A percentile compares a stretch with the other conserved stretches of the same genome.
phyloP scores from a whole-genome alignment of 345 rosid genomes.

The Aethionema arabicum region DNA sequence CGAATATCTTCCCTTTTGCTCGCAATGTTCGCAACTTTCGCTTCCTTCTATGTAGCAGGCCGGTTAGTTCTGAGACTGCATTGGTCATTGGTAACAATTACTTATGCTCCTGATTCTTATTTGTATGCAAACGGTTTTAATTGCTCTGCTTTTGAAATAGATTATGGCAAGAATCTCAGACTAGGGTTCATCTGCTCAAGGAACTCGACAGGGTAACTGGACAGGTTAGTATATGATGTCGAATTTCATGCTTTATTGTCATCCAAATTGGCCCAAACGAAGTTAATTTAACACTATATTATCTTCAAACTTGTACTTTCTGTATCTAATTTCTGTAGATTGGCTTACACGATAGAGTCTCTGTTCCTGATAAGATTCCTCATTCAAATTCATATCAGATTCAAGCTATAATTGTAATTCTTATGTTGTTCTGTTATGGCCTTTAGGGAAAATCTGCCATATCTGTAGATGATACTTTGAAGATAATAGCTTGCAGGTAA shows the following conservation, averaged over 20 bases:
- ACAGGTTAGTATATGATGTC: conserved; percentile 50
- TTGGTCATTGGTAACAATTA: neutral
- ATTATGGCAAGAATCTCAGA: conserved; percentile 89
- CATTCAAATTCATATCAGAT: neutral
- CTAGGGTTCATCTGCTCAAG: conserved; percentile 64
- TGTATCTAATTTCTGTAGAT: neutral
- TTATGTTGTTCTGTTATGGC: conserved; percentile 10
- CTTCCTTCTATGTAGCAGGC: conserved; percentile 76
- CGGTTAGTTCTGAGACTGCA: conserved; percentile 46
- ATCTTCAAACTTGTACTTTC: neutral
- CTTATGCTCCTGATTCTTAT: conserved; percentile 4
- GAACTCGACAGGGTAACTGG: conserved; percentile 75
- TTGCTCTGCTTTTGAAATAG: conserved; percentile 38
- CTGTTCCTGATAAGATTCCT: neutral
- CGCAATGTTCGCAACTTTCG: conserved; percentile 66
- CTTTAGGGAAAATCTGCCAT: conserved; percentile 76
- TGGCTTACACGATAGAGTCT: neutral
- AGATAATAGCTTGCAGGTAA: conserved; percentile 89
- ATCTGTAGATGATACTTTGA: conserved; percentile 87
- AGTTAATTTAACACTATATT: neutral
- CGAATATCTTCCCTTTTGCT: conserved; percentile 60
- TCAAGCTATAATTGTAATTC: neutral
- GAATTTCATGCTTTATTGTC: conserved; percentile 2
- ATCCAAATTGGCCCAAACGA: neutral
- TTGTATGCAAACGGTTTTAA: neutral